Percentiles rank a stretch among this genome's conserved stretches.
Evolutionary conservation across 371 early-diverging fungal species (phyloP).

Genomic region (Choanephora cucurbitarum): DNA sequence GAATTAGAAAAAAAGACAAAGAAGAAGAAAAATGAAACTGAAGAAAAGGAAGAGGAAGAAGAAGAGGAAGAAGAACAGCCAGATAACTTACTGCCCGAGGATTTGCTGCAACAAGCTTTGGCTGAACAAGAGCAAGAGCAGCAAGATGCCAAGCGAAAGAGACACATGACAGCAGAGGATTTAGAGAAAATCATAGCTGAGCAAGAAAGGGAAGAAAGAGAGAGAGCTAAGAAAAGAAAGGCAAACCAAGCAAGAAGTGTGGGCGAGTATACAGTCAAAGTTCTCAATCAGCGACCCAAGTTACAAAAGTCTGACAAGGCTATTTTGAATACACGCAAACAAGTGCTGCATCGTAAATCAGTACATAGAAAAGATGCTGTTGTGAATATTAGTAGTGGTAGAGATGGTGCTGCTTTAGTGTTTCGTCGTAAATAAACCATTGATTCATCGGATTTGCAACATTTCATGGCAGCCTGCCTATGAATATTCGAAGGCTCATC

Average conservation of each 20-base stretch:
- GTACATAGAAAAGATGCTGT: conserved; percentile 45
- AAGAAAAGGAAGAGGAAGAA: conserved; percentile 15
- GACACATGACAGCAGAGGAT: conserved; percentile 47
- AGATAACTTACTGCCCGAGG: conserved; percentile 29
- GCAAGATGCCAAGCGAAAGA: conserved; percentile 35
- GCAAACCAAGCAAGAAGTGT: conserved; percentile 26
- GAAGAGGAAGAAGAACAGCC: conserved; percentile 21
- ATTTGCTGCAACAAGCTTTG: conserved; percentile 36
- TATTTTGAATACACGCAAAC: conserved; percentile 30
- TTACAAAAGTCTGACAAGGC: conserved; percentile 28
- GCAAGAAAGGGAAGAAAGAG: conserved; percentile 45
- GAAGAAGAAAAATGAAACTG: conserved; percentile 18
- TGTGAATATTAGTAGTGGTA: conserved; percentile 35
- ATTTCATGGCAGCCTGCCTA: too few relatives aligned
- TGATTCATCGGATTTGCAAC: too few relatives aligned
- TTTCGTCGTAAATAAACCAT: conserved; percentile 42
- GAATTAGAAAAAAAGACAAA: conserved; percentile 25
- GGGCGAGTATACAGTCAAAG: conserved; percentile 55
- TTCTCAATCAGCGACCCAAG: conserved; percentile 45
- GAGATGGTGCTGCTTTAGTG: conserved; percentile 37
- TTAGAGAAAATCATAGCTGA: conserved; percentile 52
- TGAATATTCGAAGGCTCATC: too few relatives aligned
- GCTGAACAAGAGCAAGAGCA: conserved; percentile 43
- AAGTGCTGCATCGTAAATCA: conserved; percentile 23
- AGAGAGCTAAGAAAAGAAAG: conserved; percentile 28